A percentile compares a stretch with the other conserved stretches of the same genome.
Evolutionary conservation across 106 monocot genomes (phyloP).

Genomic region (Chionographis japonica): DNA sequence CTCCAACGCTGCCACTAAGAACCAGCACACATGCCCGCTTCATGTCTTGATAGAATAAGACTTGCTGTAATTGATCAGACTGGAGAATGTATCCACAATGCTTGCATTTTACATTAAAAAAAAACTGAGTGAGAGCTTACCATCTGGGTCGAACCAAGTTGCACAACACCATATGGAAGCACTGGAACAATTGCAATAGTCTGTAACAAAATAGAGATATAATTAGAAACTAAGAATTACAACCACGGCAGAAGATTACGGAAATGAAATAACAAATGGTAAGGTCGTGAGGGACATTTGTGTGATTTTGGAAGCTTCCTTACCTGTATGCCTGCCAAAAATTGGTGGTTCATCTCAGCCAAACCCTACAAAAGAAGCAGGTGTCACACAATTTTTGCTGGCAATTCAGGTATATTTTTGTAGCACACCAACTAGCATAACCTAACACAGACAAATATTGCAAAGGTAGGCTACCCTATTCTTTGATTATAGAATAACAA

Average conservation of each 20-base stretch:
- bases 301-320: not conserved
- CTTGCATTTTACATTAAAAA: too few species aligned
- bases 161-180: constrained; percentile 71
- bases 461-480: too few species aligned
- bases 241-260: not conserved
- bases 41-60: too few species aligned
- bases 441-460: too few species aligned
- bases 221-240: not conserved
- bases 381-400: not conserved
- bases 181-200: constrained; percentile 68
- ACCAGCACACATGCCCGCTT: too few species aligned
- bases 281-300: not conserved
- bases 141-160: constrained; percentile 70
- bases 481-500: too few species aligned
- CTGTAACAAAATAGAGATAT: constrained; percentile 30
- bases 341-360: constrained; percentile 52
- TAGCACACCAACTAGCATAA: too few species aligned
- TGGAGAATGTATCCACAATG: not conserved
- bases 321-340: constrained; percentile 63
- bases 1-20: too few species aligned
- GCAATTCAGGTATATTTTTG: not conserved
- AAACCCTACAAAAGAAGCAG: constrained; percentile 33
- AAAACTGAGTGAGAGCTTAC: constrained; percentile 25
- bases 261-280: not conserved
- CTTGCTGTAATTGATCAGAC: not conserved